These are phyloP conservation scores for Dioszegia aurantiaca DNA, from an alignment of 768 basidiomycete genomes.

Conservation along the genomic window DNA sequence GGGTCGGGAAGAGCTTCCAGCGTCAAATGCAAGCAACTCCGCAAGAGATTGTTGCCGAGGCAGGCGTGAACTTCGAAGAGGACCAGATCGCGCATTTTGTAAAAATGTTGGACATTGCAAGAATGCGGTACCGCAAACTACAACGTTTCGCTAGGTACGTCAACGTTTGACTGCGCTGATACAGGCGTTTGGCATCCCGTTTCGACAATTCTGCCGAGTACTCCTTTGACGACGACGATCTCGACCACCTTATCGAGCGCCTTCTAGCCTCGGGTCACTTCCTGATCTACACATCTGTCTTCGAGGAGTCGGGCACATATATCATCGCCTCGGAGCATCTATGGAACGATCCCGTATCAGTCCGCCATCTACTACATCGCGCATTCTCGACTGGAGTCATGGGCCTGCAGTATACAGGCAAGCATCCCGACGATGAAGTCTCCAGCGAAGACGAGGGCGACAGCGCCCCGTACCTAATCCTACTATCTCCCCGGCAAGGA, in stretches of 20 bases:
- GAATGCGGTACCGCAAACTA: conserved; percentile 85
- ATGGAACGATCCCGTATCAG: conserved; percentile 69
- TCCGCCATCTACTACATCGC: conserved; percentile 75
- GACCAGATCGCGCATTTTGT: conserved; percentile 56
- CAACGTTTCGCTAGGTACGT: conserved; percentile 84
- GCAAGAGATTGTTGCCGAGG: not conserved
- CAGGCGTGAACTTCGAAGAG: conserved; percentile 2
- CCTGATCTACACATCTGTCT: conserved; percentile 81
- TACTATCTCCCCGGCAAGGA: conserved; percentile 76
- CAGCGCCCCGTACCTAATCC: conserved; percentile 65
- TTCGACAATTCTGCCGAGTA: conserved; percentile 63
- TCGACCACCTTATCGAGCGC: conserved; percentile 56
- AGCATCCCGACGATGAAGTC: not conserved
- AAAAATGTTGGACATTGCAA: conserved; percentile 88
- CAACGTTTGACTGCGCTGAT: conserved; percentile 5
- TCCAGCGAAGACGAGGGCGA: conserved; percentile 27
- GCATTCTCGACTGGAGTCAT: conserved; percentile 59
- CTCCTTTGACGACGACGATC: conserved; percentile 37
- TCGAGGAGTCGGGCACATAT: conserved; percentile 88
- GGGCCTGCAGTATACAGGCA: conserved; percentile 1
- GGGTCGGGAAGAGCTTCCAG: conserved; percentile 91
- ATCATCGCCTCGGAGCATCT: conserved; percentile 77
- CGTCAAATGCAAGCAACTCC: conserved; percentile 67
- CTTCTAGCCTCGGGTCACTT: conserved; percentile 84
- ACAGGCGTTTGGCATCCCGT: conserved; percentile 62